Evolutionary conservation across 2,329 filamentous ascomycete genomes (phyloP), one percentile per base, ranked within the genome.

Genomic region (Knufia petricola): DNA sequence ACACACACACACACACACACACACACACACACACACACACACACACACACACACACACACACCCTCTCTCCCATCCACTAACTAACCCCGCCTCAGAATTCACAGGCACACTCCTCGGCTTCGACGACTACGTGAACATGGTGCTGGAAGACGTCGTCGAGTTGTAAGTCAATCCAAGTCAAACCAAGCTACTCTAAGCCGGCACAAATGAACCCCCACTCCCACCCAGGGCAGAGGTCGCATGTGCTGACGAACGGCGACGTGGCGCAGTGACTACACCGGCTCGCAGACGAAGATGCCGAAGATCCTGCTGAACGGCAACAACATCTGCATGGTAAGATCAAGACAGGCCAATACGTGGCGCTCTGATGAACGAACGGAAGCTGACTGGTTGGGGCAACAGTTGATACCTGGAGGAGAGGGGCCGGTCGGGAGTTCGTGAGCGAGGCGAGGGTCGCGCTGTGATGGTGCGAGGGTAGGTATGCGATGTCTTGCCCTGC

Each of bases 81-180:
- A 39, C 9, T 39, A 8, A 8, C 9, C 36, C 9, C 13, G n/a
- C 24, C 50, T 38, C 64, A 96, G 92, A 98, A 69, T 98, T 98
- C 71, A 87, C 85, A 59, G 92, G 92, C 48, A 95, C 87, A 6
- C 76, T 98, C 21, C 79, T 95, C 48, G 92, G 92, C 2, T 98
- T 98, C 62, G 92, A 98, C 66, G 92, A 98, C 77, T 98, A 96
- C 73, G 92, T 98, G 77, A 98, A 98, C 69, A 98, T 98, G 89
- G 92, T 98, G 4, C 71, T 98, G 26, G 89, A 95, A 64, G 87
- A 98, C 59, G 92, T 96, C 54, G 95, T 88, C 28, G 92, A 98
- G 71, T 95, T 88, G 90, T 92, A 76, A 59, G 82, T 59, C 8
- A 8, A n/a, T n/a, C n/a, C n/a, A n/a, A n/a, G n/a, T n/a, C n/a